Base-by-base conservation (phyloP, 2,329 filamentous ascomycete genomes). In the Penicillium expansum region DNA sequence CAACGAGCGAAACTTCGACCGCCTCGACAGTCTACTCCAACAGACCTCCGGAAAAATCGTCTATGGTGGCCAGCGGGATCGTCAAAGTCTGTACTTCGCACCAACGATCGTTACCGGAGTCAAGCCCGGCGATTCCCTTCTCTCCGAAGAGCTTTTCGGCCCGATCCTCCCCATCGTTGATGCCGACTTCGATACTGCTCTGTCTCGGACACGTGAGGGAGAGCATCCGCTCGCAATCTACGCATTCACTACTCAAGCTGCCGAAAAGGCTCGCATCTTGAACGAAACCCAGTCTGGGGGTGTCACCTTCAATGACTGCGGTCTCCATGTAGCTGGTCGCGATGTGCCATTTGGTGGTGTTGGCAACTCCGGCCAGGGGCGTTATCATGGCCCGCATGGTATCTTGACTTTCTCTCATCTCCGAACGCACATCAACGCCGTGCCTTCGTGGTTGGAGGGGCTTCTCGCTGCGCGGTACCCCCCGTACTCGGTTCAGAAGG, bases 241-340 rank as follows among this genome's bases (percentile, higher is more conserved):
- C 62, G 71, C 74, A 30, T 79, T 79, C 62, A 76, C 71, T 39
- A 59, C 69, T 11, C 64, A 73, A 33, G 54, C 69, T 18, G 51
- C 62, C 1, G 75, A 79, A 55, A 73, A 75, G 45, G 61, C 71
- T 16, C 66, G 68, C 44, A 70, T 64, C 41, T 56, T 67, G 39
- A 56, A 62, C 50, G 57, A 63, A 37, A 76, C 73, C n/a, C 64
- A 62, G 16, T 82, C 80, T 5, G 81, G 81, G 7, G 80, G 80
- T 18, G 80, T 82, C 51, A 81, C 79, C 13, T 69, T 82, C 66
- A 83, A 83, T 64, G 80, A 82, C 62, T 71, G 74, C 38, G 73
- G 76, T 59, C 68, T 80, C 41, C 81, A 83, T 58, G 71, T 71
- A 47, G 71, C 68, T 35, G 71, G 78, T 42, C 73, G 74, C 3